phyloP scores from a whole-genome alignment of 176 grass and related monocot species.

The Oryza longistaminata region DNA sequence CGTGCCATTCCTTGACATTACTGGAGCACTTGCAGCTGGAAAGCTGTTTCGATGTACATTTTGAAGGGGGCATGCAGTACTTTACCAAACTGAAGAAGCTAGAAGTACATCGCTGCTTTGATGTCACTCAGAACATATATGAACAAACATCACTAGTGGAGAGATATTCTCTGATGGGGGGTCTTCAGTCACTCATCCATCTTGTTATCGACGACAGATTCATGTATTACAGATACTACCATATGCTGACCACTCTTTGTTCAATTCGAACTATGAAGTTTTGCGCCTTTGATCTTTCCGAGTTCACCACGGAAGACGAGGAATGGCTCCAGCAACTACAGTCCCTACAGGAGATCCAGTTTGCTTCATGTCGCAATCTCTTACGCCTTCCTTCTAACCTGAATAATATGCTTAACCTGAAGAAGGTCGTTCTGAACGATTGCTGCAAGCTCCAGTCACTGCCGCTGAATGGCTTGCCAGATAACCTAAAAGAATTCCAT shows the following conservation, averaged over 20 bases:
- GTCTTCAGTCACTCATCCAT: slow-evolving; percentile 20
- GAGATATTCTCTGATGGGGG: neutral
- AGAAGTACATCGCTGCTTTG: neutral
- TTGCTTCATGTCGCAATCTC: neutral
- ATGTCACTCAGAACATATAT: neutral
- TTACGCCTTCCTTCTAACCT: neutral
- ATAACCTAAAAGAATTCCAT: neutral
- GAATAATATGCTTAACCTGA: neutral
- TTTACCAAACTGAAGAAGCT: slow-evolving; percentile 22
- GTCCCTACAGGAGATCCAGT: slow-evolving; percentile 22
- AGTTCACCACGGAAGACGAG: slow-evolving; percentile 10
- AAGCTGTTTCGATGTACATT: slow-evolving; percentile 3
- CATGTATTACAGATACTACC: neutral
- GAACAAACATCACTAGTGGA: slow-evolving; percentile 7
- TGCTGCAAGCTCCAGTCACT: neutral
- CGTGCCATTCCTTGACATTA: neutral
- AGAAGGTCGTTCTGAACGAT: slow-evolving; percentile 1
- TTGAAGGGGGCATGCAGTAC: neutral
- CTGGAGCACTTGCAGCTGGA: neutral
- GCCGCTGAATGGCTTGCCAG: neutral
- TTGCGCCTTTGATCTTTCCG: too few relatives aligned
- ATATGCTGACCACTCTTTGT: neutral
- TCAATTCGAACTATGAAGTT: neutral
- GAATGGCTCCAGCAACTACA: slow-evolving; percentile 21
- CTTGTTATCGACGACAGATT: neutral